Evolutionary conservation across 495 filamentous ascomycete genomes (phyloP).

Genomic region (Astrothelium macrocarpum): DNA sequence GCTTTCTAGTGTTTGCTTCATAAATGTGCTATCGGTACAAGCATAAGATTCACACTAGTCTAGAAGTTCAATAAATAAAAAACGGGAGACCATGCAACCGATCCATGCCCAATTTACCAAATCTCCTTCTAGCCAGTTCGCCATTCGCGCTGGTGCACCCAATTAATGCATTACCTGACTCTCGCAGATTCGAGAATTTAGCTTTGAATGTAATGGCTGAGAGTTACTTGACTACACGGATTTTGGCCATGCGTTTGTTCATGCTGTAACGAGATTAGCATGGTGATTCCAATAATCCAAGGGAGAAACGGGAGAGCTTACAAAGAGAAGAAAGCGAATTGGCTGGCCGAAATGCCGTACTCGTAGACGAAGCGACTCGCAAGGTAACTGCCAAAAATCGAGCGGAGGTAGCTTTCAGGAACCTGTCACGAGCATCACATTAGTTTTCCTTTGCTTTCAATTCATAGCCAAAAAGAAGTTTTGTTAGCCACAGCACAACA

Average conservation of each 20-base stretch:
- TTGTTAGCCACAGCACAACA: too few relatives aligned
- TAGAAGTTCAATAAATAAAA: too few relatives aligned
- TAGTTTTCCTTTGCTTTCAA: background rate
- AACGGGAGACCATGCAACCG: too few relatives aligned
- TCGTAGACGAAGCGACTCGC: slow-evolving; percentile 94
- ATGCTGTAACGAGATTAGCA: slow-evolving; percentile 18
- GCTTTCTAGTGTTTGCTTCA: too few relatives aligned
- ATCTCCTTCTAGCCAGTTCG: too few relatives aligned
- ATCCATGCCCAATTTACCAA: too few relatives aligned
- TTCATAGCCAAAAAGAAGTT: too few relatives aligned
- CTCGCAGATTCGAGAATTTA: background rate
- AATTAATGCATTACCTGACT: background rate
- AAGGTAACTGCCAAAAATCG: slow-evolving; percentile 92
- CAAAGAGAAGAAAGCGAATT: slow-evolving; percentile 99
- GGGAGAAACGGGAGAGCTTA: slow-evolving; percentile 44
- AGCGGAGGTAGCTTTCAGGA: slow-evolving; percentile 81
- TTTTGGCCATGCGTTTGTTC: slow-evolving; percentile 30
- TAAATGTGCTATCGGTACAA: too few relatives aligned
- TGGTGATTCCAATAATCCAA: background rate
- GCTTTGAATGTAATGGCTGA: too few relatives aligned
- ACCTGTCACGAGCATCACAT: slow-evolving; percentile 43
- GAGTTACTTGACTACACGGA: background rate
- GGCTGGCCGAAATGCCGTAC: slow-evolving; percentile 82
- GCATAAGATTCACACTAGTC: too few relatives aligned
- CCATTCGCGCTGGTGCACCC: too few relatives aligned